Conservation (phyloP, 2,329 filamentous ascomycete species). For the Nannizzia gypsea region DNA sequence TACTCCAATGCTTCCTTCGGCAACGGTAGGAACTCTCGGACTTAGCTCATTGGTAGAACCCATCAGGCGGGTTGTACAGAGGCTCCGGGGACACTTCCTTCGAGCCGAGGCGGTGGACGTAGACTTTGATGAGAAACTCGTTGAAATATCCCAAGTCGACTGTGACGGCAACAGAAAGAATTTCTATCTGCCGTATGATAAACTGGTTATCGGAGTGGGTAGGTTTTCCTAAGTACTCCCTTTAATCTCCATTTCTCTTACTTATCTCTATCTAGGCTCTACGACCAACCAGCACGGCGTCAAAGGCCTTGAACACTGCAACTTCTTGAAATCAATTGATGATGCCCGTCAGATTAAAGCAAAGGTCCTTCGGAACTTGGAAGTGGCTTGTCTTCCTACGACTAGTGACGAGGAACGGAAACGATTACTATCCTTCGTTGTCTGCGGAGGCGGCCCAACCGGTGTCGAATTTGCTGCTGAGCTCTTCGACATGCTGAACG, state of each 20-base stretch:
- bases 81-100: conserved; percentile 77
- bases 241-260: not conserved
- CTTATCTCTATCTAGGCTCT: conserved; percentile 43
- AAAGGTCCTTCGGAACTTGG: conserved; percentile 76
- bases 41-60: conserved; percentile 86
- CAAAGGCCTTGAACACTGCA: conserved; percentile 82
- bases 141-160: conserved; percentile 70
- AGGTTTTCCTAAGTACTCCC: conserved; percentile 15
- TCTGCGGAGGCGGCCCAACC: conserved; percentile 88
- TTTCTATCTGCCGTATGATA: conserved; percentile 97
- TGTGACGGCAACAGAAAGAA: conserved; percentile 57
- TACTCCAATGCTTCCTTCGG: conserved; percentile 93
- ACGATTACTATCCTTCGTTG: conserved; percentile 84
- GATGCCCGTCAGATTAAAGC: conserved; percentile 86
- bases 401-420: conserved; percentile 78
- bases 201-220: conserved; percentile 81
- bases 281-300: conserved; percentile 92
- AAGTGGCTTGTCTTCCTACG: conserved; percentile 83
- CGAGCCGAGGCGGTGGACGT: conserved; percentile 78
- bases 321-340: conserved; percentile 89
- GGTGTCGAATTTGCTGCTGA: conserved; percentile 97
- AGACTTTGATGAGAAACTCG: conserved; percentile 79
- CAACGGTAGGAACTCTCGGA: conserved; percentile 89
- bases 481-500: conserved; percentile 89
- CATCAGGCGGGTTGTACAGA: conserved; percentile 67